A percentile compares a stretch with the other conserved stretches of the same genome.
These are phyloP conservation scores for Kalaharituber pfeilii DNA, from an alignment of 2,329 filamentous ascomycete genomes.

Conservation along the genomic window DNA sequence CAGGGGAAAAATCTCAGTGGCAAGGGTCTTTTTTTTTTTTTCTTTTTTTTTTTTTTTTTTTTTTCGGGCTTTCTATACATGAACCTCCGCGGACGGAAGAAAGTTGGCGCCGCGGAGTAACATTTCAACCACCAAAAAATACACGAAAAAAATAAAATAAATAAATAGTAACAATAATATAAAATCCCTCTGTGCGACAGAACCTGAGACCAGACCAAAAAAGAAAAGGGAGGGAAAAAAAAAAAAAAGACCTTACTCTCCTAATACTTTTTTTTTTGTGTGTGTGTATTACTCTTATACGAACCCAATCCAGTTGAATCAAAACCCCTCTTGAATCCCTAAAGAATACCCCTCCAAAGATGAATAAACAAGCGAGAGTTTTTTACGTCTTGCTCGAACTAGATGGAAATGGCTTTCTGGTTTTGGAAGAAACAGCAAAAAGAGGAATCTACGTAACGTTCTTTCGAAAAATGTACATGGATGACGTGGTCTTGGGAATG, in stretches of 20 bases:
- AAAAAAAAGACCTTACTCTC: neutral
- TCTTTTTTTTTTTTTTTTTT: too few relatives aligned
- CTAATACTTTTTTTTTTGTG: too few relatives aligned
- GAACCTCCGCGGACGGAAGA: too few relatives aligned
- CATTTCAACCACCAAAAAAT: neutral
- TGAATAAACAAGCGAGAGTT: too few relatives aligned
- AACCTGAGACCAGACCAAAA: neutral
- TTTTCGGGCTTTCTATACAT: too few relatives aligned
- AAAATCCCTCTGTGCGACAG: neutral
- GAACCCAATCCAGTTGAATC: neutral
- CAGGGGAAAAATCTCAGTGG: too few relatives aligned
- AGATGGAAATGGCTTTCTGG: too few relatives aligned
- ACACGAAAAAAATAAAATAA: neutral
- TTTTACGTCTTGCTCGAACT: too few relatives aligned
- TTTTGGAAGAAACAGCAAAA: neutral
- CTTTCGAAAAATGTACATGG: neutral
- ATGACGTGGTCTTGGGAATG: neutral
- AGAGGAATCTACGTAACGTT: neutral
- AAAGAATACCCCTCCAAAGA: neutral
- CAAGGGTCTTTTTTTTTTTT: too few relatives aligned
- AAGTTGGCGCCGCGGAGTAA: too few relatives aligned
- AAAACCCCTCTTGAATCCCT: neutral
- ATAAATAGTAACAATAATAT: slow-evolving; percentile 4
- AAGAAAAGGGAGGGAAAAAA: neutral
- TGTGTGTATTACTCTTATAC: too few relatives aligned